Evolutionary conservation across 495 filamentous ascomycete species (phyloP), one percentile per base, ranked within the genome.

Genomic region (Hypoxylon lienhwacheense): DNA sequence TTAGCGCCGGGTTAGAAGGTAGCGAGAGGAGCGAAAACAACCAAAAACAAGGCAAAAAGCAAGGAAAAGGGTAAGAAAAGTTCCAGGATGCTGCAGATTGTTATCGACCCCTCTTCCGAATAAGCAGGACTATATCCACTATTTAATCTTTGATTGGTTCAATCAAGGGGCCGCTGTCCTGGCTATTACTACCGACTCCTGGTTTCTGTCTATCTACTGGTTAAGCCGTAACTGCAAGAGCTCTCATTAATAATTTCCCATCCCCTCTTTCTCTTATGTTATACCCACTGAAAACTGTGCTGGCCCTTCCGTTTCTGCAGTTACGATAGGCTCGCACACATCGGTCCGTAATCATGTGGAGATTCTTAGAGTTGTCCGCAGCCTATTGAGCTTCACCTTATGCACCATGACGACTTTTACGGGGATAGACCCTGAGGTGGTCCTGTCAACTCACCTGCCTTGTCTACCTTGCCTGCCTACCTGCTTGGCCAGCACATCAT

Each of bases 401-500:
- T 62, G 59, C 59, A 49, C 12, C 36, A 34, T 62, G 59, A 56
- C 56, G 56, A 44, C 41, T 24, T 32, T 21, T 45, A 45, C 41
- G 25, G 19, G 41, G 25, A 11, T 31, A 11, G 7, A 7, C 17
- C 29, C 39, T 46, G 45, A 34, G 46, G 51, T 15, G 15, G 14
- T 39, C 37, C 36, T 17, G 43, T 34, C 39, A 39, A 28, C 33
- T 56, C 28, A 34, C n/a, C n/a, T n/a, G n/a, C n/a, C n/a, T n/a
- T n/a, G n/a, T n/a, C n/a, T n/a, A n/a, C n/a, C n/a, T n/a, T n/a
- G n/a, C n/a, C n/a, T n/a, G n/a, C n/a, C n/a, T n/a, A n/a, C n/a
- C n/a, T n/a, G 34, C 51, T 33, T 11, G 59, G 61, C 58, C 65
- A 67, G 50, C 65, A 26, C 61, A 67, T 65, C 64, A 55, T 41